These are phyloP conservation scores for Sporobolomyces roseus DNA, from an alignment of 768 basidiomycete species.

Conservation along the genomic window DNA sequence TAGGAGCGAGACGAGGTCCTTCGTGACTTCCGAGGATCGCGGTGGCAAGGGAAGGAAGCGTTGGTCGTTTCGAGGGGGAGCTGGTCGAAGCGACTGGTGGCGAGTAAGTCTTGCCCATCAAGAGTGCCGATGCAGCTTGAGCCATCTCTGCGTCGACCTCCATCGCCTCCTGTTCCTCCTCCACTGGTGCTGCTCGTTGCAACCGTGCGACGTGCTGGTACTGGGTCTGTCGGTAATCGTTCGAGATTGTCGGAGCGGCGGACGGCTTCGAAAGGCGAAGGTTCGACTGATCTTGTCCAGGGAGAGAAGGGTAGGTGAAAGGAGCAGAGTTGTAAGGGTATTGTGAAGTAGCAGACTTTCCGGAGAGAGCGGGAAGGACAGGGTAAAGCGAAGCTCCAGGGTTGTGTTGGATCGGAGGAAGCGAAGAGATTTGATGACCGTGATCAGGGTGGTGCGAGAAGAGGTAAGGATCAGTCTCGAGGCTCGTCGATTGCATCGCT, in stretches of 20 bases:
- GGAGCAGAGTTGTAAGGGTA: neutral
- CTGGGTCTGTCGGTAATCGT: constrained; percentile 34
- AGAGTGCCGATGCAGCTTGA: constrained; percentile 28
- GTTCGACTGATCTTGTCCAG: neutral
- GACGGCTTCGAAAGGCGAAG: constrained; percentile 23
- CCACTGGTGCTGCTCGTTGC: constrained; percentile 28
- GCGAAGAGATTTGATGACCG: neutral
- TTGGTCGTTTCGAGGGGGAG: neutral
- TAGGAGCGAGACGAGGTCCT: constrained; percentile 22
- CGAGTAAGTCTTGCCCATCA: constrained; percentile 15
- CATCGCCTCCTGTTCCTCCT: neutral
- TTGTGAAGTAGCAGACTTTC: neutral
- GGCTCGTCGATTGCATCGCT: neutral
- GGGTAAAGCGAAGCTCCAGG: neutral
- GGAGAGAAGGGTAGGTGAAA: constrained; percentile 7
- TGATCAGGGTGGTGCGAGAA: constrained; percentile 3
- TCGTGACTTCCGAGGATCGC: constrained; percentile 7
- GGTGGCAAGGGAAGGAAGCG: constrained; percentile 23
- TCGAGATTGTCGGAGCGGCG: constrained; percentile 29
- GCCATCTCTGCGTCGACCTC: constrained; percentile 35
- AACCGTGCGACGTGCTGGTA: constrained; percentile 34
- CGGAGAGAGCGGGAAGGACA: neutral
- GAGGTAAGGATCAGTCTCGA: neutral
- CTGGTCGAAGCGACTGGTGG: neutral
- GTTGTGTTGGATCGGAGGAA: constrained; percentile 4